Base-by-base conservation (phyloP, 495 filamentous ascomycete species). In the Hypoxylon lienhwacheense region DNA sequence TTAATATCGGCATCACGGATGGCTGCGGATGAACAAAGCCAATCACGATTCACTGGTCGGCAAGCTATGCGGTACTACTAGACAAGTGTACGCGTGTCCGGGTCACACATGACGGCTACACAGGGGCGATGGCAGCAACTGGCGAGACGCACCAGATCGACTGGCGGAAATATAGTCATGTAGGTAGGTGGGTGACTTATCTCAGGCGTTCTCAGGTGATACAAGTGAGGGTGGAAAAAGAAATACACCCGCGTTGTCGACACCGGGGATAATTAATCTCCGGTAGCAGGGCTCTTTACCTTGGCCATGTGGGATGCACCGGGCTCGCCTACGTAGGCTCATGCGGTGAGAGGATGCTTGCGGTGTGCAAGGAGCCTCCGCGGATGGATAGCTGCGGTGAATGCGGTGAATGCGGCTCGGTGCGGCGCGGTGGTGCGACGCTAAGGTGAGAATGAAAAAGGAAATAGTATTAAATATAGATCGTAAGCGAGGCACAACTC, bases 331-430 rank as follows among this genome's bases (percentile, higher is more conserved):
- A n/a, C n/a, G n/a, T n/a, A 37, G n/a, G 28, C 45, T 54, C 43
- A 33, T 16, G 58, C 31, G 42, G 47, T 47, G 46, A 47, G 19
- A 54, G 17, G 41, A 16, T n/a, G 24, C 24, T 28, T 41, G 46
- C 15, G 34, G 46, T n/a, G 34, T 31, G 57, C 33, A 55, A 28
- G 51, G 36, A 61, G 58, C 58, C 58, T 55, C 14, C 16, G 47
- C 46, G 39, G 41, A 43, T 28, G 58, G 51, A 15, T 39, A 41
- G 40, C 39, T 24, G 21, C 57, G n/a, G n/a, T n/a, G n/a, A n/a
- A n/a, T n/a, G n/a, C 32, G 19, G 10, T 14, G 58, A n/a, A 47
- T 51, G 52, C 58, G 58, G 58, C 42, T 55, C 52, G 47, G 52
- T 56, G 47, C 51, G 41, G 33, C 28, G 28, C 35, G 10, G 31